These are phyloP conservation scores for Teratosphaeria gauchensis DNA, from an alignment of 2,329 filamentous ascomycete species.

Conservation along the genomic window DNA sequence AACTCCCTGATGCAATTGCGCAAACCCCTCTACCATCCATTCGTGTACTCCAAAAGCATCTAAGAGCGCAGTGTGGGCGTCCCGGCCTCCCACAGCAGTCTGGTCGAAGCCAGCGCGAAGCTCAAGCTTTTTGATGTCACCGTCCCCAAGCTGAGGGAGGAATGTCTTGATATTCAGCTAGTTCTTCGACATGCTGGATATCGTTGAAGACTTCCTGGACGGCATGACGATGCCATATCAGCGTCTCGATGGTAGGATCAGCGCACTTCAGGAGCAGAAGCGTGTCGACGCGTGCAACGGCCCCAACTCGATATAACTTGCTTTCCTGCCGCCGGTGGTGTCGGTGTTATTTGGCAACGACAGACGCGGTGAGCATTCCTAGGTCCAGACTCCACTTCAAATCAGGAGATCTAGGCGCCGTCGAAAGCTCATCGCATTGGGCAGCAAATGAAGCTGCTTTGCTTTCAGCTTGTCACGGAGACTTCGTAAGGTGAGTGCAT, in stretches of 20 bases:
- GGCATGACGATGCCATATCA: conserved; percentile 64
- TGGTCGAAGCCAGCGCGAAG: conserved; percentile 87
- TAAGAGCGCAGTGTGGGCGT: conserved; percentile 65
- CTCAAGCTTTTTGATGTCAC: conserved; percentile 74
- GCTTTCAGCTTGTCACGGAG: conserved; percentile 88
- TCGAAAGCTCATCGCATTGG: conserved; percentile 93
- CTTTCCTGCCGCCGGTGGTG: conserved; percentile 83
- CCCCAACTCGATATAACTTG: conserved; percentile 71
- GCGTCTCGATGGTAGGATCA: conserved; percentile 77
- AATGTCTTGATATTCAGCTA: conserved; percentile 94
- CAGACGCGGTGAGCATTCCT: conserved; percentile 97
- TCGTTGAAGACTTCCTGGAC: conserved; percentile 83
- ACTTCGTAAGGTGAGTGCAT: conserved; percentile 89
- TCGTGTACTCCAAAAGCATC: conserved; percentile 82
- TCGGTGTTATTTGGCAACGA: conserved; percentile 92
- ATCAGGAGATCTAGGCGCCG: conserved; percentile 93
- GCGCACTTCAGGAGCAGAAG: conserved; percentile 83
- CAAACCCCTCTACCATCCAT: conserved; percentile 92
- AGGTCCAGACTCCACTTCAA: conserved; percentile 94
- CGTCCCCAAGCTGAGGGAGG: conserved; percentile 74
- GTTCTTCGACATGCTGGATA: conserved; percentile 75
- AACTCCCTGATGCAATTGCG: conserved; percentile 94
- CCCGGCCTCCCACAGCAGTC: conserved; percentile 60
- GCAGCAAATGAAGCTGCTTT: conserved; percentile 89
- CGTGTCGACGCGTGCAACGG: conserved; percentile 91